phyloP scores from a whole-genome alignment of 305 asterid genomes.

The Rubia occidens region DNA sequence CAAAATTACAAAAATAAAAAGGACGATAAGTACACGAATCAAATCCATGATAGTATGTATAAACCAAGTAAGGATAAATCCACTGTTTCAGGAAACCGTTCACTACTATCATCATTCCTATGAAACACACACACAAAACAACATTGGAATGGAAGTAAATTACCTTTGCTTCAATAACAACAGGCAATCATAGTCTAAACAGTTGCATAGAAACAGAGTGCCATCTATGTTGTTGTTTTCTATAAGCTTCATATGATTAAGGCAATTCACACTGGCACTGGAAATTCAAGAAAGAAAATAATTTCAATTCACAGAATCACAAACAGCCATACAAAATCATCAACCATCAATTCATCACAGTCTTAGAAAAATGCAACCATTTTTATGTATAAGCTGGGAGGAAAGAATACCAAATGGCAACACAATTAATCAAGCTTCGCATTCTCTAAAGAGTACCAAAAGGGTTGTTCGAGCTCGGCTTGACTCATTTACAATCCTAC shows the following conservation, averaged over 20 bases:
- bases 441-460: too few relatives aligned
- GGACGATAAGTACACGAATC: constrained; percentile 4
- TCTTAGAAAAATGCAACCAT: too few relatives aligned
- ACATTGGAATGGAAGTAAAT: neutral
- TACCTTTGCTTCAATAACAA: constrained; percentile 64
- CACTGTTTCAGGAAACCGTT: neutral
- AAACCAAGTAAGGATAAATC: neutral
- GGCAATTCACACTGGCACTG: constrained; percentile 91
- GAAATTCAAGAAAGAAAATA: constrained; percentile 13
- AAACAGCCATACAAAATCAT: neutral
- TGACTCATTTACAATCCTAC: too few relatives aligned
- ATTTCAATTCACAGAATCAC: constrained; percentile 6
- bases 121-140: neutral
- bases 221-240: constrained; percentile 95
- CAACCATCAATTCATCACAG: too few relatives aligned
- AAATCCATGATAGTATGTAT: neutral
- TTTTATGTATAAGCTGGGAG: too few relatives aligned
- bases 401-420: too few relatives aligned
- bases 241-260: constrained; percentile 80
- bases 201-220: constrained; percentile 96
- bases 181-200: constrained; percentile 77
- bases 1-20: constrained; percentile 13
- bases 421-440: too few relatives aligned
- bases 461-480: too few relatives aligned
- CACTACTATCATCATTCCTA: neutral